These are phyloP conservation scores for Pyrus betulifolia DNA, from an alignment of 306 rosid species.

Conservation along the genomic window DNA sequence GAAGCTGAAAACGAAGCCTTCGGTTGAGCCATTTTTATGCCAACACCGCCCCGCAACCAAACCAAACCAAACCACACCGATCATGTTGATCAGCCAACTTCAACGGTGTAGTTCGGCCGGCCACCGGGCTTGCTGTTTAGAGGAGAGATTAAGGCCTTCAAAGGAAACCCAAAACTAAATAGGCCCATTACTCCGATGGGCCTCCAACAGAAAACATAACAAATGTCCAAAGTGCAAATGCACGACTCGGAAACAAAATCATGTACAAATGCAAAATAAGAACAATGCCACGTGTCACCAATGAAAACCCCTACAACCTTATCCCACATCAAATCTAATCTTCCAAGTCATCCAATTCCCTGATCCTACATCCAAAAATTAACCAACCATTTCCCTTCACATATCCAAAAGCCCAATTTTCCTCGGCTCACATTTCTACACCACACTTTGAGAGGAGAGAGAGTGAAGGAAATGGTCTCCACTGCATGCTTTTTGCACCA, in stretches of 20 bases:
- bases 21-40: too few relatives aligned
- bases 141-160: background rate
- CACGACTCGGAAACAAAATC: background rate
- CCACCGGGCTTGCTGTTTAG: too few relatives aligned
- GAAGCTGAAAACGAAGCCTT: too few relatives aligned
- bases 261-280: background rate
- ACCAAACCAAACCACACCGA: too few relatives aligned
- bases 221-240: background rate
- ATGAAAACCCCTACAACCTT: conserved; percentile 38
- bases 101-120: too few relatives aligned
- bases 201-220: background rate
- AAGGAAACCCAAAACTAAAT: background rate
- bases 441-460: background rate
- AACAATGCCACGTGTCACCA: conserved; percentile 48
- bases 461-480: conserved; percentile 52
- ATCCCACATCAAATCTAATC: conserved; percentile 59
- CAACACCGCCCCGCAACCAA: too few relatives aligned
- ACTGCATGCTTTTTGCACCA: conserved; percentile 83
- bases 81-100: too few relatives aligned
- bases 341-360: conserved; percentile 26
- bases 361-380: conserved; percentile 32
- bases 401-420: conserved; percentile 24
- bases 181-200: background rate
- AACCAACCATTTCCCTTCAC: conserved; percentile 27
- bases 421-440: conserved; percentile 6